Percentiles rank a stretch among this genome's conserved stretches.
Conservation (phyloP, 352 stramenopile species). For the Pythium vanterpoolii region DNA sequence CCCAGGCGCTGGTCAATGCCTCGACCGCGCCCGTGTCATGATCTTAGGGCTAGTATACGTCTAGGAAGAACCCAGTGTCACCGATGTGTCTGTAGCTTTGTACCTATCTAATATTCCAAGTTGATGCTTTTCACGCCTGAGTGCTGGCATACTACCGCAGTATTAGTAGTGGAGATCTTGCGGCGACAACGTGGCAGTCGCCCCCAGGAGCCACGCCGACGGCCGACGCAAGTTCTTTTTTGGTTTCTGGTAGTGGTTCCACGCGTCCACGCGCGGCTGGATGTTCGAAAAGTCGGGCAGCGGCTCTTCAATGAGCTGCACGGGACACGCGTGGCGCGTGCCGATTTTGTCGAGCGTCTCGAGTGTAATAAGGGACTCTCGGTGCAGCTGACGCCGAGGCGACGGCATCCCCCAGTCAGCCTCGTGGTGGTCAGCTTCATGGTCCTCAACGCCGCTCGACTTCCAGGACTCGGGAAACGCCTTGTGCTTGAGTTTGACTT, state of each 20-base stretch:
- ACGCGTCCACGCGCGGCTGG: constrained; percentile 49
- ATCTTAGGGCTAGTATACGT: not conserved
- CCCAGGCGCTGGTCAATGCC: constrained; percentile 5
- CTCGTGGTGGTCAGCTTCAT: constrained; percentile 22
- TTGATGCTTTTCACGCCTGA: not conserved
- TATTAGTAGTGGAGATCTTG: constrained; percentile 26
- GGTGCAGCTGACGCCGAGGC: constrained; percentile 46
- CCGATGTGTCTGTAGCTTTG: not conserved
- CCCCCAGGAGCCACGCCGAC: constrained; percentile 47
- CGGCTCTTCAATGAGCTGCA: constrained; percentile 61
- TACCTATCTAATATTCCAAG: constrained; percentile 11
- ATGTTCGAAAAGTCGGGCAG: constrained; percentile 55
- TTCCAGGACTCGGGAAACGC: constrained; percentile 39
- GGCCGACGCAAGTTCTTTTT: constrained; percentile 46
- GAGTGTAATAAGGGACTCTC: constrained; percentile 50
- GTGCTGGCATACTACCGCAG: not conserved
- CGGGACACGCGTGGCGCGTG: constrained; percentile 60
- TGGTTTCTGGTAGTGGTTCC: constrained; percentile 50
- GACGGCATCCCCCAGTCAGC: constrained; percentile 49
- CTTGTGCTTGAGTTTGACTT: constrained; percentile 40
- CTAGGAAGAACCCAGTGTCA: not conserved
- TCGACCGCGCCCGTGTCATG: constrained; percentile 13
- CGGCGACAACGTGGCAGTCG: constrained; percentile 7
- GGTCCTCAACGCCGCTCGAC: not conserved
- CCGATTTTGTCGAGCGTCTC: constrained; percentile 77